Base-by-base conservation (phyloP, 2,329 filamentous ascomycete genomes). In the Zymoseptoria crescenta region DNA sequence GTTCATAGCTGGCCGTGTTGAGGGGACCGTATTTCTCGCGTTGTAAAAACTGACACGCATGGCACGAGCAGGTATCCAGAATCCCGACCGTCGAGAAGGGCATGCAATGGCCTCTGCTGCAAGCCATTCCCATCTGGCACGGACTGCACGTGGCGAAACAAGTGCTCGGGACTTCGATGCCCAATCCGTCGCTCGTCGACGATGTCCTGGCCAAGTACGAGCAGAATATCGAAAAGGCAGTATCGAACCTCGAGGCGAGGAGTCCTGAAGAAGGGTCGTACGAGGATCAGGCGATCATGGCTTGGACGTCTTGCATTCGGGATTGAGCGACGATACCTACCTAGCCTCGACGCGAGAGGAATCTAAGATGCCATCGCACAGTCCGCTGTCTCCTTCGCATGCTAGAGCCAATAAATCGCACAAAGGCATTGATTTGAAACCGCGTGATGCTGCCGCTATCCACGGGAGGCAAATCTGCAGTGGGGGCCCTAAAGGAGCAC, bases 81-180 rank as follows among this genome's bases (percentile, higher is more conserved):
- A 49, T 49, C 41, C 16, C 27, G 6, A 21, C 35, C 1, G 8
- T 20, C n/a, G 53, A 45, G 29, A 55, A 49, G 21, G 53, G 53
- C 16, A 55, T 56, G 28, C 62, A 64, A 64, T 64, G 57, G 55
- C 61, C 67, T 3, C 69, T 76, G 30, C 52, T 73, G 8, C 63
- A 67, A 3, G 66, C 70, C 4, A 64, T 77, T 8, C 71, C 74
- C 10, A 65, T 78, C 21, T 77, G 72, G 72, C 76, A 78, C 59
- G 77, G 73, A n/a, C 69, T 79, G n/a, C 69, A 65, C 52, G 70
- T 78, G 4, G 73, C 77, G 1, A 69, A 70, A 55, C 71, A 72
- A 35, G 73, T 79, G 4, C 71, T 79, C 0, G 74, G 74, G 8
- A 58, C 73, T 8, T 72, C 75, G 62, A 67, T 69, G 53, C 69